These are phyloP conservation scores for Globisporangium cylindrosporum DNA, from an alignment of 352 stramenopile species.

Conservation along the genomic window DNA sequence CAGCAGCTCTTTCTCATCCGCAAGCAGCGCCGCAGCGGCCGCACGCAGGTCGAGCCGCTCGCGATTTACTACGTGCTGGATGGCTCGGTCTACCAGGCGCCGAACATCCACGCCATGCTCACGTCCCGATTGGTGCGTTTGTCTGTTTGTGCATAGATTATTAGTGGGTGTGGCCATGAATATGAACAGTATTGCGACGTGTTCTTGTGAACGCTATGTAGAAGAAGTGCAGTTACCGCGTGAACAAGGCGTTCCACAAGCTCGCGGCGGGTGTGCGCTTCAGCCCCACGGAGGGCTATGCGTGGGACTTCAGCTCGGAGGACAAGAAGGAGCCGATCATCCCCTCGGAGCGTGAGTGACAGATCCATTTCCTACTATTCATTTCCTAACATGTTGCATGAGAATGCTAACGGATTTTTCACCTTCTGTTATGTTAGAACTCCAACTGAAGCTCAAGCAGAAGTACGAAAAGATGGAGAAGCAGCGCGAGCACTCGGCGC, in stretches of 20 bases:
- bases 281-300: constrained; percentile 81
- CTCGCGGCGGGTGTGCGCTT: constrained; percentile 78
- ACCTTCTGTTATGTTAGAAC: constrained; percentile 30
- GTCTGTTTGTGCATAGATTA: not conserved
- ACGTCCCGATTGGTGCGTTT: constrained; percentile 71
- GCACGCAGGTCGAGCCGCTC: constrained; percentile 76
- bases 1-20: constrained; percentile 86
- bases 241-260: constrained; percentile 82
- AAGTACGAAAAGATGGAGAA: constrained; percentile 88
- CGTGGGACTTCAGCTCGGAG: constrained; percentile 85
- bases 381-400: not conserved
- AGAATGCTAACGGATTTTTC: not conserved
- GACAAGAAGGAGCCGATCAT: constrained; percentile 86
- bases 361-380: not conserved
- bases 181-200: not conserved
- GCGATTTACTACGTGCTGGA: constrained; percentile 90
- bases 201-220: constrained; percentile 17
- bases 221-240: constrained; percentile 86
- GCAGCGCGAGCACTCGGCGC: constrained; percentile 78
- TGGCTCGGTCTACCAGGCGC: constrained; percentile 82
- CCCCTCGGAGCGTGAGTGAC: constrained; percentile 68
- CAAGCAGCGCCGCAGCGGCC: constrained; percentile 77
- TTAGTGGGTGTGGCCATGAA: not conserved
- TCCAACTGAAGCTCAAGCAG: constrained; percentile 85
- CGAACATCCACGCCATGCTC: constrained; percentile 88